Conservation (phyloP, 768 basidiomycete genomes). For the Leccinum ochraceum region DNA sequence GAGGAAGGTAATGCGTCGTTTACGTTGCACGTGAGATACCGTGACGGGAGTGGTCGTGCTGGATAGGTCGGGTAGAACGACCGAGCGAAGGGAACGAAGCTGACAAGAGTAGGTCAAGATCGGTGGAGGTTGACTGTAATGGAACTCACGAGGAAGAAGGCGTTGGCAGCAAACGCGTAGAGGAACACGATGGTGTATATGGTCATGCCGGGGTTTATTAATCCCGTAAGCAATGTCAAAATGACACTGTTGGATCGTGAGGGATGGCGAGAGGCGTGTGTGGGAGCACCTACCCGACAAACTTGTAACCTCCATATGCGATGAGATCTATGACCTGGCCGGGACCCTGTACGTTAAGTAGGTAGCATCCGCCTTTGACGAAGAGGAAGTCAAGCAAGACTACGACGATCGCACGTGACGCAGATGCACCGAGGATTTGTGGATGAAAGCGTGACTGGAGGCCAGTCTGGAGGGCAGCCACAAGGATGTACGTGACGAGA, state of each 20-base stretch:
- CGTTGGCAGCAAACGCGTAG: slow-evolving; percentile 87
- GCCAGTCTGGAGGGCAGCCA: slow-evolving; percentile 84
- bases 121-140: background rate
- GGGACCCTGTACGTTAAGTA: slow-evolving; percentile 80
- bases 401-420: slow-evolving; percentile 82
- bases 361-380: slow-evolving; percentile 90
- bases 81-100: slow-evolving; percentile 91
- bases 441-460: slow-evolving; percentile 84
- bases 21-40: slow-evolving; percentile 75
- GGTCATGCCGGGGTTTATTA: slow-evolving; percentile 61
- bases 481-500: slow-evolving; percentile 90
- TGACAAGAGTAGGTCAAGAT: slow-evolving; percentile 34
- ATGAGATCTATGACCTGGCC: slow-evolving; percentile 78
- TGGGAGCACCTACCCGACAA: slow-evolving; percentile 71
- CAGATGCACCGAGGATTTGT: slow-evolving; percentile 81
- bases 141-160: slow-evolving; percentile 81
- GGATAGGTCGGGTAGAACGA: slow-evolving; percentile 79
- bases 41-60: slow-evolving; percentile 50
- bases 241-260: slow-evolving; percentile 65
- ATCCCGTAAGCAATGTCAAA: slow-evolving; percentile 68
- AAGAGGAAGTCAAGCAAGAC: slow-evolving; percentile 86
- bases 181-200: slow-evolving; percentile 73
- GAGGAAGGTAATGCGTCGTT: slow-evolving; percentile 85
- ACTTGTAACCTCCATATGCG: slow-evolving; percentile 96
- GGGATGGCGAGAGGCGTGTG: background rate